Base-by-base conservation (phyloP, 257 asterid species). In the Solanum virginianum region DNA sequence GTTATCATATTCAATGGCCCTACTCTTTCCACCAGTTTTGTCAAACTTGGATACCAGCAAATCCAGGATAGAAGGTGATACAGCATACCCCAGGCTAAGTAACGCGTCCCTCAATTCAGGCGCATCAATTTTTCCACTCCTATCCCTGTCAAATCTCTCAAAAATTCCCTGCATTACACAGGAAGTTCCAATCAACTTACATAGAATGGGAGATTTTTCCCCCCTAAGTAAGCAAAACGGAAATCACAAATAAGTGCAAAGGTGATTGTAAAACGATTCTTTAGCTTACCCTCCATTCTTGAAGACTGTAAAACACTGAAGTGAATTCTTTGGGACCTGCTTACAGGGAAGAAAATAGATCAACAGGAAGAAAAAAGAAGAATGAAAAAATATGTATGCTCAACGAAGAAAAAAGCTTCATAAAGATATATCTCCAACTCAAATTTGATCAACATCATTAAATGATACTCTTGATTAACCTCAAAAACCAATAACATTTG, bases 301-400 rank as follows among this genome's bases (percentile, higher is more conserved):
- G 98, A 63, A 97, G 99, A 89, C 99, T 92, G 94, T 95, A 94
- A 81, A 91, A 97, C 69, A 97, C 90, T 82, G 93, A 91, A 54
- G 93, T 92, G 87, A 95, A 97, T 87, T 97, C 98, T 90, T 97
- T 95, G 26, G 99, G 99, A 59, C 99, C 99, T 95, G 93, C 87
- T 89, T 83, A 81, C 80, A 75, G 15, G 45, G 15, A 7, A 49
- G 47, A 77, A 75, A 26, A 47, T 24, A 24, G 24, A 3, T 53
- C 65, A 51, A 51, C 45, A 77, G 57, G 63, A 26, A 9, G 16
- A 14, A 74, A 47, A 49, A 1, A 14, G 1, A 69, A 16, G 0
- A 36, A 36, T 36, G 77, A 53, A 26, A 77, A 26, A 16, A 26
- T 16, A 3, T 24, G 8, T 77, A 51, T 5, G 17, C 60, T 49